Evolutionary conservation across 108 stramenopile species (phyloP), one percentile per base, ranked within the genome.

Genomic region (Cyclotella choctawhatcheeana): DNA sequence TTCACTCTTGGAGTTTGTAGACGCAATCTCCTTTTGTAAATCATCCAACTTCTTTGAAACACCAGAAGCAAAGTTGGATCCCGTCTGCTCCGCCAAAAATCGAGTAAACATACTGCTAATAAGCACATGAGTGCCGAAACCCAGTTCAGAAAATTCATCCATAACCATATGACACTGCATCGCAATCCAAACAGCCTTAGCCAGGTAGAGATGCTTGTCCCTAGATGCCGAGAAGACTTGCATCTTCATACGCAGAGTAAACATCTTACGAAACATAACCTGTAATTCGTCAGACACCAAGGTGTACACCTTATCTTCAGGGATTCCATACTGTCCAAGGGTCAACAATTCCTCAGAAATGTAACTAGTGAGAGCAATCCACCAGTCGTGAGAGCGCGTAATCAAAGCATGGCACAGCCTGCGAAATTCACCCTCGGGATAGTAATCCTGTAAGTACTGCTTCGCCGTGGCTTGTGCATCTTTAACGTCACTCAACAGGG

Each of bases 1-100:
- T 54, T 27, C 16, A 3, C 3, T 24, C 25, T 16, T 54, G 3
- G 53, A 26, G 53, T 5, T 27, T 5, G 53, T 8, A 4, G 48
- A 7, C 12, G 48, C 25, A 24, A 54, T 54, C 47, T 48, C n/a
- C 4, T n/a, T n/a, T 4, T 10, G 12, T 10, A 48, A n/a, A 10
- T 48, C 47, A 10, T 8, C 18, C 16, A 48, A n/a, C n/a, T 10
- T 48, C 17, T 48, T 48, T 4, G 8, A 4, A n/a, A 48, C 17
- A 48, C 47, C 47, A 48, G 47, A 48, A n/a, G 47, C 8, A n/a
- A 48, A 48, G 47, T 48, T 48, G n/a, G 16, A n/a, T 4, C 47
- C 47, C 12, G 47, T 48, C n/a, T 48, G 47, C 8, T 48, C n/a
- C n/a, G 47, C 47, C 47, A 48, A 48, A n/a, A 48, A 48, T n/a